Evolutionary conservation across 169 alveolate species (phyloP).

Genomic region (Plasmodium cynomolgi): DNA sequence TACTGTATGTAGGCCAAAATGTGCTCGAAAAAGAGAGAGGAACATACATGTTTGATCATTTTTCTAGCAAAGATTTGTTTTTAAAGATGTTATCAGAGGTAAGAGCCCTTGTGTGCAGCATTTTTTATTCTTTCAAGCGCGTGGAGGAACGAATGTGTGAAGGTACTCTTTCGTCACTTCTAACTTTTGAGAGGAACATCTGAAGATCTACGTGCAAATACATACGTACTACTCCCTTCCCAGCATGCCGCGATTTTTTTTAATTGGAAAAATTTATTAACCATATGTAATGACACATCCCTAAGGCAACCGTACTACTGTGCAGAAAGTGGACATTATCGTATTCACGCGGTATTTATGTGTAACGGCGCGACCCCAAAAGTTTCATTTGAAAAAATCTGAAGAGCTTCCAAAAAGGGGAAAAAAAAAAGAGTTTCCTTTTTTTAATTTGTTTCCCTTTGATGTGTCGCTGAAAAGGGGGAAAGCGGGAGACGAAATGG

Average conservation of each 20-base stretch:
- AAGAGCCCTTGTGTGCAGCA: background rate
- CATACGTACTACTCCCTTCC: background rate
- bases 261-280: background rate
- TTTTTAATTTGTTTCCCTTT: background rate
- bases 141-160: background rate
- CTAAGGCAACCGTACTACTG: background rate
- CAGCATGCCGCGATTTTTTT: background rate
- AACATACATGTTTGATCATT: background rate
- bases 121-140: background rate
- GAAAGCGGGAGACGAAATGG: background rate
- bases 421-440: background rate
- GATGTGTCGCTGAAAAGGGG: background rate
- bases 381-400: background rate
- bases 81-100: background rate
- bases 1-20: background rate
- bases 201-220: background rate
- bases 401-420: background rate
- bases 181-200: background rate
- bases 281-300: background rate
- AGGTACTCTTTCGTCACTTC: background rate
- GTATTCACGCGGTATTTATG: background rate
- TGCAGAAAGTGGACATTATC: background rate
- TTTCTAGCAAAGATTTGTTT: background rate
- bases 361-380: background rate
- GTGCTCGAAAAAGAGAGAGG: background rate